Conservation (phyloP, 805 yeast genomes). For the Hanseniaspora thailandica region DNA sequence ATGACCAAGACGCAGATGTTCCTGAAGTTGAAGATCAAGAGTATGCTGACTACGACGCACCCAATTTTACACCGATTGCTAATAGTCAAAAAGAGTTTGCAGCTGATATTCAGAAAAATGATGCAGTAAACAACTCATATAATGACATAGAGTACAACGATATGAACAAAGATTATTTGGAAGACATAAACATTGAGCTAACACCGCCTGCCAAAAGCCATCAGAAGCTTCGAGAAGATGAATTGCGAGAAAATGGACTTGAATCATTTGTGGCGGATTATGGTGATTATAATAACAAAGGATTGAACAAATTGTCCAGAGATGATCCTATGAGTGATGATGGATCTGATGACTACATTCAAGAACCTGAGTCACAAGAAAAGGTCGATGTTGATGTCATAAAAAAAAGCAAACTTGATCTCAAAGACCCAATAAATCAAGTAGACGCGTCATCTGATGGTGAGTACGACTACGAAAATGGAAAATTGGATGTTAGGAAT, state of each 20-base stretch:
- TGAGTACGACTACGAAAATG: slow-evolving; percentile 17
- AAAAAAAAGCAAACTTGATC: slow-evolving; percentile 14
- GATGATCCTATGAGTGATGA: slow-evolving; percentile 19
- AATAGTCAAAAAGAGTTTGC: background rate
- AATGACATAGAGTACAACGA: background rate
- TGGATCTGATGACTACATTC: slow-evolving; percentile 28
- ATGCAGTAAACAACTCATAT: background rate
- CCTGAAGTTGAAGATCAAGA: slow-evolving; percentile 7
- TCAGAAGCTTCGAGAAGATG: slow-evolving; percentile 49
- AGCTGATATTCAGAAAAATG: background rate
- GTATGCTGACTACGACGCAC: slow-evolving; percentile 16
- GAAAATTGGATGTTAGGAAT: slow-evolving; percentile 9
- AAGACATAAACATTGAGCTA: slow-evolving; percentile 9
- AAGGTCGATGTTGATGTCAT: background rate
- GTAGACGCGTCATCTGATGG: slow-evolving; percentile 17
- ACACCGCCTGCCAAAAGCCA: slow-evolving; percentile 23
- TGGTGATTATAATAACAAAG: slow-evolving; percentile 22
- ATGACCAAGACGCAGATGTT: slow-evolving; percentile 12
- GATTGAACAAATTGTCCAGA: background rate
- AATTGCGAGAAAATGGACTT: slow-evolving; percentile 71
- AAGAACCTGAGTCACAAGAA: slow-evolving; percentile 22
- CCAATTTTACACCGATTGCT: background rate
- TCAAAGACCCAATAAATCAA: slow-evolving; percentile 16
- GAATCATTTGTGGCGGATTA: slow-evolving; percentile 28
- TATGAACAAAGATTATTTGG: slow-evolving; percentile 1